A percentile compares a stretch with the other conserved stretches of the same genome.
phyloP scores from a whole-genome alignment of 805 yeast species.

The Saccharomycodes ludwigii region DNA sequence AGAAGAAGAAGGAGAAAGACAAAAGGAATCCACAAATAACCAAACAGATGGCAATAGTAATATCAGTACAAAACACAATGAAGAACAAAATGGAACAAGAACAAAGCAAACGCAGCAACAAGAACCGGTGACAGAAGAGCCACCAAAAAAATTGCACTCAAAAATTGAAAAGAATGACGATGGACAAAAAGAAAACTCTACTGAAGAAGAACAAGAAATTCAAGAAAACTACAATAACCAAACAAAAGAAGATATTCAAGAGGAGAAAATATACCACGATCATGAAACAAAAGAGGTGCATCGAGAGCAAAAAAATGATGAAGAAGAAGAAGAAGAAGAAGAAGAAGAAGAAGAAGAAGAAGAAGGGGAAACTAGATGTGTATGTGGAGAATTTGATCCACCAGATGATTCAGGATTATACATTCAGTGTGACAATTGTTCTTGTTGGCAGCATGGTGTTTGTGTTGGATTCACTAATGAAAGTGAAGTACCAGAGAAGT shows the following conservation, averaged over 20 bases:
- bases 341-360: constrained; percentile 26
- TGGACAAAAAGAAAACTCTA: too few species aligned
- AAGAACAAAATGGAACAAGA: too few species aligned
- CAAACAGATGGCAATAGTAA: too few species aligned
- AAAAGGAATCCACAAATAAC: too few species aligned
- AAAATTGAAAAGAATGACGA: too few species aligned
- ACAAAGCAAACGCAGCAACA: too few species aligned
- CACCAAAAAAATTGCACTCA: too few species aligned
- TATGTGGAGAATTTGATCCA: constrained; percentile 32
- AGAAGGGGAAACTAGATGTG: constrained; percentile 33
- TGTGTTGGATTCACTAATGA: constrained; percentile 79
- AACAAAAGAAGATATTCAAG: not conserved
- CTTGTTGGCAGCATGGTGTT: constrained; percentile 96
- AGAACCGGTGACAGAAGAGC: too few species aligned
- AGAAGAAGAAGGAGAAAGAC: constrained; percentile 11
- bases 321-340: constrained; percentile 13
- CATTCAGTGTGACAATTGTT: constrained; percentile 81
- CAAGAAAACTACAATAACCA: not conserved
- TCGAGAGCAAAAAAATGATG: constrained; percentile 2
- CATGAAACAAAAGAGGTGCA: constrained; percentile 1
- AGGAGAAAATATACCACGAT: constrained; percentile 1
- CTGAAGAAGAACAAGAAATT: too few species aligned
- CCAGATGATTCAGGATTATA: constrained; percentile 47
- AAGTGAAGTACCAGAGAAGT: constrained; percentile 77
- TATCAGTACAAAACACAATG: too few species aligned